phyloP scores from a whole-genome alignment of 1,139 yeast genomes.

The Pneumocystis canis region DNA sequence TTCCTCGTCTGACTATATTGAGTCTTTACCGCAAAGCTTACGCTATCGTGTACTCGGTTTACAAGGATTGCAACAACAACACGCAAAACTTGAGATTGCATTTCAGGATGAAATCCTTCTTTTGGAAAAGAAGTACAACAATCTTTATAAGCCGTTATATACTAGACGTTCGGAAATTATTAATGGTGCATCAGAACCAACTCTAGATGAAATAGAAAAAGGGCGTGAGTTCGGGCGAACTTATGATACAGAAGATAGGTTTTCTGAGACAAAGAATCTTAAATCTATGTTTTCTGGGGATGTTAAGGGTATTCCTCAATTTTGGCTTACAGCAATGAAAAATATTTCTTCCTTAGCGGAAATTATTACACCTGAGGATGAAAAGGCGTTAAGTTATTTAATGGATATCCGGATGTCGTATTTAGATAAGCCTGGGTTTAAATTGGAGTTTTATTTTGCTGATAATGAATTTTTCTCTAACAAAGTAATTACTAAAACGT shows the following conservation, averaged over 20 bases:
- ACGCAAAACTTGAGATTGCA: slow-evolving; percentile 72
- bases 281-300: slow-evolving; percentile 35
- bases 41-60: slow-evolving; percentile 69
- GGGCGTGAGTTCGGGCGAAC: slow-evolving; percentile 36
- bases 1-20: slow-evolving; percentile 72
- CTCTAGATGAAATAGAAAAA: slow-evolving; percentile 56
- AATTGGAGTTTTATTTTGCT: slow-evolving; percentile 61
- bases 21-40: slow-evolving; percentile 54
- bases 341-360: slow-evolving; percentile 72
- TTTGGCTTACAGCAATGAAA: slow-evolving; percentile 93
- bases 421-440: slow-evolving; percentile 79
- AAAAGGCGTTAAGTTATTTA: slow-evolving; percentile 60
- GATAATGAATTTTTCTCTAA: slow-evolving; percentile 71
- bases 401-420: slow-evolving; percentile 68
- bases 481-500: slow-evolving; percentile 60
- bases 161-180: slow-evolving; percentile 60
- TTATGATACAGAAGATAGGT: slow-evolving; percentile 15
- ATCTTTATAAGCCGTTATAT: slow-evolving; percentile 63
- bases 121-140: slow-evolving; percentile 67
- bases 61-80: slow-evolving; percentile 70
- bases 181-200: slow-evolving; percentile 62
- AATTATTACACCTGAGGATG: slow-evolving; percentile 78
- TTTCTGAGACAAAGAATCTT: slow-evolving; percentile 24
- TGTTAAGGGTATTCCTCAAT: slow-evolving; percentile 70
- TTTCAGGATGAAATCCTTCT: slow-evolving; percentile 81